Base-by-base conservation (phyloP, 2,329 filamentous ascomycete genomes). In the Scortechinia acanthostroma region DNA sequence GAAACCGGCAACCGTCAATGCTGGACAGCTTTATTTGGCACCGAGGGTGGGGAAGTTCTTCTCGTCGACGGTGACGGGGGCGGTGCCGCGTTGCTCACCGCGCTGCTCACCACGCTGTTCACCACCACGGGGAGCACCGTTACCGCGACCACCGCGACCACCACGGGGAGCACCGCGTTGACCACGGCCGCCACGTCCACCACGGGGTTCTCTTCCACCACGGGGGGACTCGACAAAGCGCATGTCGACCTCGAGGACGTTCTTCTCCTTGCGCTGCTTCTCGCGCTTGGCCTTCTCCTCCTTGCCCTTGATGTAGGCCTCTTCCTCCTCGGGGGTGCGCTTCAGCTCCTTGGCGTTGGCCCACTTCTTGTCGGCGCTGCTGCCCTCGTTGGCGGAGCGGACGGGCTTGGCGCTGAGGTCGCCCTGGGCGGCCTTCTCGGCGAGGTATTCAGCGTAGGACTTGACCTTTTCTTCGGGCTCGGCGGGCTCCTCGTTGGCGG, bases 361-460 rank as follows among this genome's bases (percentile, higher is more conserved):
- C 77, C 82, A 85, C 70, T 86, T 85, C 70, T 82, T 81, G 68
- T 77, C 71, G 48, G 63, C 55, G 61, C 77, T 77, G 63, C 66
- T 69, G 56, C 82, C 83, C 66, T 87, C 83, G 66, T 87, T 87
- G 57, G 84, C 67, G 66, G 83, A 76, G 65, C 84, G 83, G 52
- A 79, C 71, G 35, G 35, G 35, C 58, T 80, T 74, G 54, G 74
- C 71, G 55, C 70, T 64, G 55, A 68, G 69, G 50, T 74, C 66
- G 54, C 71, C 74, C 50, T 80, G 70, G 51, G 74, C 71, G 47
- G 73, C 61, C 63, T 79, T 81, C 68, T 80, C 80, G 55, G 75
- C 79, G 30, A 85, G 73, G 67, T 87, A 88, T 52, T 83, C 77
- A 53, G 74, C 70, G 65, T 83, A 87, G 47, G 82, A 84, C 71